Conservation (phyloP, 139 green algal genomes). For the Monoraphidium neglectum region DNA sequence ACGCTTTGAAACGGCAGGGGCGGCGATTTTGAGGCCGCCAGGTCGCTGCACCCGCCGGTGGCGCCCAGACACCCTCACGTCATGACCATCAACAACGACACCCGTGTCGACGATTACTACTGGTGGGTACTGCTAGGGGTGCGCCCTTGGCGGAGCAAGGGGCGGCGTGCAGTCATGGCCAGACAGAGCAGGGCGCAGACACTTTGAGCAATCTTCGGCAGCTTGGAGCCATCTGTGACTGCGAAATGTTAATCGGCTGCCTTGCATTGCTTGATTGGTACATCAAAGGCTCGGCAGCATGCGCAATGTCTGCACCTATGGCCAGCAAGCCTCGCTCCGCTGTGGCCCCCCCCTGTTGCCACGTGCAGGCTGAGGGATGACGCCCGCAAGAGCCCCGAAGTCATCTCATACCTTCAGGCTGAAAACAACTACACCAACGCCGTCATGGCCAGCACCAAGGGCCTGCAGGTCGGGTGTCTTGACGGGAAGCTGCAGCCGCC, state of each 20-base stretch:
- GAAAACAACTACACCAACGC: slow-evolving; percentile 77
- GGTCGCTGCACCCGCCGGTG: slow-evolving; percentile 28
- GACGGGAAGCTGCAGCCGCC: too few relatives aligned
- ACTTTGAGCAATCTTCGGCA: background rate
- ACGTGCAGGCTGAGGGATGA: slow-evolving; percentile 73
- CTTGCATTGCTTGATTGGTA: background rate
- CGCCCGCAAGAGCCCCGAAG: slow-evolving; percentile 53
- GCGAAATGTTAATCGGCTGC: background rate
- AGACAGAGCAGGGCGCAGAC: background rate
- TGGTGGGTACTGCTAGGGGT: slow-evolving; percentile 36
- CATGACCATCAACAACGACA: slow-evolving; percentile 44
- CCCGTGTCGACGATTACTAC: slow-evolving; percentile 68
- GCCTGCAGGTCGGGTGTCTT: slow-evolving; percentile 74
- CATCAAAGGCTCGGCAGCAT: background rate
- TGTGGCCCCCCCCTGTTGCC: background rate
- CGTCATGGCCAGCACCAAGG: slow-evolving; percentile 77
- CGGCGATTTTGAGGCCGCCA: too few relatives aligned
- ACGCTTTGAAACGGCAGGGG: too few relatives aligned
- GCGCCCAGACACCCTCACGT: slow-evolving; percentile 31
- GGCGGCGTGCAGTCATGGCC: background rate
- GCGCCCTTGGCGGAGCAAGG: too few relatives aligned
- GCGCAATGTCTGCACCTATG: background rate
- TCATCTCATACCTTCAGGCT: slow-evolving; percentile 60
- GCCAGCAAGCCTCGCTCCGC: background rate
- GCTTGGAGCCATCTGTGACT: background rate